A percentile compares a stretch with the other conserved stretches of the same genome.
Evolutionary conservation across 306 rosid species (phyloP).

Genomic region (Cucumis sativus): Cucumber_9930_V3 NC_026661.2:19395001-19395500

Average conservation of each 20-base stretch:
- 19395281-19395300: not conserved
- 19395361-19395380: not conserved
- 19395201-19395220: constrained; percentile 21
- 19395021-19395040: constrained; percentile 5
- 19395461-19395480: no score
- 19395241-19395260: constrained; percentile 52
- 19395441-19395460: no score
- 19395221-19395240: constrained; percentile 34
- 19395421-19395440: not conserved
- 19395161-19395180: not conserved
- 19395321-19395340: not conserved
- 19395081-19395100: not conserved
- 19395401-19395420: not conserved
- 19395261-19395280: not conserved
- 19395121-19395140: not conserved
- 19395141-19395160: constrained; percentile 18
- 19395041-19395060: constrained; percentile 15
- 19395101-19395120: not conserved
- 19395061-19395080: not conserved
- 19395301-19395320: not conserved
- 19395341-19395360: not conserved
- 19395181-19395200: not conserved
- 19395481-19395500: not conserved
- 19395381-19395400: not conserved
- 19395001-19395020: constrained; percentile 24